A percentile compares a stretch with the other conserved stretches of the same genome.
phyloP scores from a whole-genome alignment of 1,284 basidiomycete species.

The Boletus mariae region DNA sequence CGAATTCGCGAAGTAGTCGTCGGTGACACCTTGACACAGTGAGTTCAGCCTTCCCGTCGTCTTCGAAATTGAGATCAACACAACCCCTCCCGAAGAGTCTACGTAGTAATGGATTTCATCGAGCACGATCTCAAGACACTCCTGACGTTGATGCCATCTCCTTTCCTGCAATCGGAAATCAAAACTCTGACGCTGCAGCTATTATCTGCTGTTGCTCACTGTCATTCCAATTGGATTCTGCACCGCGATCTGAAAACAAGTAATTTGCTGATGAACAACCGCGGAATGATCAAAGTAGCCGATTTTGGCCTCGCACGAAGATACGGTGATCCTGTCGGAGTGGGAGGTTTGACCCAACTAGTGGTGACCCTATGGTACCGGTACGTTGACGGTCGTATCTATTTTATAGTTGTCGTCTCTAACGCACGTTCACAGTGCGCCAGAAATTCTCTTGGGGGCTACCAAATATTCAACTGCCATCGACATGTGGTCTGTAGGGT shows the following conservation, averaged over 20 bases:
- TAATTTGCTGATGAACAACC: slow-evolving; percentile 98
- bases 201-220: slow-evolving; percentile 88
- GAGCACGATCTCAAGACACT: slow-evolving; percentile 99
- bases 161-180: slow-evolving; percentile 96
- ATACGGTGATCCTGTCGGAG: slow-evolving; percentile 91
- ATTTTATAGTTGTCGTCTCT: slow-evolving; percentile 2
- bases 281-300: slow-evolving; percentile 96
- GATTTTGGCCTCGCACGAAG: slow-evolving; percentile 96
- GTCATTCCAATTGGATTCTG: slow-evolving; percentile 96
- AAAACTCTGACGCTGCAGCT: slow-evolving; percentile 95
- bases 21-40: slow-evolving; percentile 99
- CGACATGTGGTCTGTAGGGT: slow-evolving; percentile 99
- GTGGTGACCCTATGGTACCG: slow-evolving; percentile 99
- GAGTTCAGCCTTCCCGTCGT: slow-evolving; percentile 37
- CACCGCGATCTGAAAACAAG: slow-evolving; percentile 98
- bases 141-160: slow-evolving; percentile 87
- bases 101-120: slow-evolving; percentile 99
- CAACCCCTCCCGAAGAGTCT: slow-evolving; percentile 63
- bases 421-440: slow-evolving; percentile 58
- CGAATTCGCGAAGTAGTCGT: slow-evolving; percentile 95
- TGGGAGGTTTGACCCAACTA: slow-evolving; percentile 93
- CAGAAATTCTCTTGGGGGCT: slow-evolving; percentile 92
- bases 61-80: slow-evolving; percentile 15
- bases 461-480: slow-evolving; percentile 93
- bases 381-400: slow-evolving; percentile 45